Conservation (phyloP, 768 basidiomycete genomes). For the Russula lepida region DNA sequence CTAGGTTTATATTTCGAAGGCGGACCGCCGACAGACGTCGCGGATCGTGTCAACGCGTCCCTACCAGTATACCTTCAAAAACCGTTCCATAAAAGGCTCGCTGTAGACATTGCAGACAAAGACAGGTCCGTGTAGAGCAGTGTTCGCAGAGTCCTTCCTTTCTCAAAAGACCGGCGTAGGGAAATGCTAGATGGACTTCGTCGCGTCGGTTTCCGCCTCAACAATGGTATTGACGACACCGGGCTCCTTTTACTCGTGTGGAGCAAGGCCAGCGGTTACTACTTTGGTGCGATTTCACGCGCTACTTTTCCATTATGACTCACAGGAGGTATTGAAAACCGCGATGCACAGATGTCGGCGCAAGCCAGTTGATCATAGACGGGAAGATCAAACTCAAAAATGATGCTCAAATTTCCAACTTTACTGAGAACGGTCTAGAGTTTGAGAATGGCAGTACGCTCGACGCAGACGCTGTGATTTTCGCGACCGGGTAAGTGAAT, state of each 20-base stretch:
- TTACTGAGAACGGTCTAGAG: slow-evolving; percentile 33
- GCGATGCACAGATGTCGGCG: slow-evolving; percentile 30
- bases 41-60: slow-evolving; percentile 45
- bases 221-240: slow-evolving; percentile 40
- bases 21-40: slow-evolving; percentile 34
- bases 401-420: slow-evolving; percentile 34
- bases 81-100: slow-evolving; percentile 31
- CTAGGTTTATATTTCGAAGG: slow-evolving; percentile 19
- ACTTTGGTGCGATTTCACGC: slow-evolving; percentile 41
- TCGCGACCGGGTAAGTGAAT: slow-evolving; percentile 39
- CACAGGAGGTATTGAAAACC: background rate
- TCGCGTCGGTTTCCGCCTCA: slow-evolving; percentile 47
- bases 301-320: background rate
- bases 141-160: background rate
- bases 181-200: slow-evolving; percentile 48
- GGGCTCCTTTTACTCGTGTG: slow-evolving; percentile 42
- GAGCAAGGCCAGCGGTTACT: slow-evolving; percentile 50
- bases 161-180: slow-evolving; percentile 24
- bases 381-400: slow-evolving; percentile 43
- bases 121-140: slow-evolving; percentile 34
- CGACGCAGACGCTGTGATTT: slow-evolving; percentile 41
- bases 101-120: slow-evolving; percentile 39
- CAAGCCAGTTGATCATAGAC: slow-evolving; percentile 36
- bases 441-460: slow-evolving; percentile 37
- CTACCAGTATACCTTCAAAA: slow-evolving; percentile 23